Conservation (phyloP, 2,329 filamentous ascomycete genomes). For the Hansfordia pulvinata region DNA sequence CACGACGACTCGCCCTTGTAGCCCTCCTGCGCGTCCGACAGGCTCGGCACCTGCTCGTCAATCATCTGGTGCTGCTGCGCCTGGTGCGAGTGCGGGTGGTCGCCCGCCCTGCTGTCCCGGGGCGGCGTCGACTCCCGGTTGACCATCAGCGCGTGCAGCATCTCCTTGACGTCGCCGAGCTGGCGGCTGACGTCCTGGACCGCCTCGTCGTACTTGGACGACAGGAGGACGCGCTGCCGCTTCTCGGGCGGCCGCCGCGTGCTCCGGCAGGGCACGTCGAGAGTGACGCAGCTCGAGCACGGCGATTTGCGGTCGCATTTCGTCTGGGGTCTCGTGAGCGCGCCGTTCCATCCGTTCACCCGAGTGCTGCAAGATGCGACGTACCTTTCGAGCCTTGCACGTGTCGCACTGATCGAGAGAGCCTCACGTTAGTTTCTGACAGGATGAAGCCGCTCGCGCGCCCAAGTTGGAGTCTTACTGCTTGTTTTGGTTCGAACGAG, state of each 20-base stretch:
- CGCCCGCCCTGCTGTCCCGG: conserved; percentile 2
- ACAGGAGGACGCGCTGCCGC: conserved; percentile 16
- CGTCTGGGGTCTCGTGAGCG: conserved; percentile 12
- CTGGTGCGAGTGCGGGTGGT: conserved; percentile 4
- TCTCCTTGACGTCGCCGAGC: conserved; percentile 12
- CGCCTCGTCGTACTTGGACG: conserved; percentile 16
- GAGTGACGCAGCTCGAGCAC: conserved; percentile 16
- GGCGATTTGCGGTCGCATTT: conserved; percentile 15
- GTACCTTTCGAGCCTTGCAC: conserved; percentile 14
- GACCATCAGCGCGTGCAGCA: conserved; percentile 10
- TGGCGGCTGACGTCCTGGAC: conserved; percentile 14
- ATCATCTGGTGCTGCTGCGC: conserved; percentile 12
- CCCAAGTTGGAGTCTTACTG: too few relatives aligned
- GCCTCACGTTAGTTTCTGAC: too few relatives aligned
- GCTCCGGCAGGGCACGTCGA: conserved; percentile 12
- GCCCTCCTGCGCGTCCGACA: conserved; percentile 10
- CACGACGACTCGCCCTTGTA: conserved; percentile 15
- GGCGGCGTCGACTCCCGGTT: conserved; percentile 4
- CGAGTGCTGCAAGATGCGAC: not conserved
- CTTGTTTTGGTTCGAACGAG: too few relatives aligned
- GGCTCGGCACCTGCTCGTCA: conserved; percentile 11
- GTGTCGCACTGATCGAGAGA: conserved; percentile 15
- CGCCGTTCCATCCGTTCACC: conserved; percentile 1
- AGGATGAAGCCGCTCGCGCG: too few relatives aligned
- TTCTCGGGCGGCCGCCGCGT: conserved; percentile 11